phyloP scores from a whole-genome alignment of 176 grass and related monocot genomes.

The bread wheat (Triticum aestivum) region DNA sequence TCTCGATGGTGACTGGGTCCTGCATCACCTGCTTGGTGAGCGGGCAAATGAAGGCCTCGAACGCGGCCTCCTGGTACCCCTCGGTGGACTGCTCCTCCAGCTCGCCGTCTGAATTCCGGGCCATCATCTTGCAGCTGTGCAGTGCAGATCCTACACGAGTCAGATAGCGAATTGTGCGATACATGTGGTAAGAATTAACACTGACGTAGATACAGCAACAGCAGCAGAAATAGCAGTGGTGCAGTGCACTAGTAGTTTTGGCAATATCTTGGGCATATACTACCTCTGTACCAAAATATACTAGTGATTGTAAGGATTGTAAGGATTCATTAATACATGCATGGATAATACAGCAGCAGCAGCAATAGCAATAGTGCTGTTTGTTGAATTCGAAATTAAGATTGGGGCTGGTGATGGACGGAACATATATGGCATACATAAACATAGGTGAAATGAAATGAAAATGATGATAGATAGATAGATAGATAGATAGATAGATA shows the following conservation, averaged over 20 bases:
- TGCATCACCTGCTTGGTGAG: slow-evolving; percentile 77
- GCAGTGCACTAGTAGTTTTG: too few relatives aligned
- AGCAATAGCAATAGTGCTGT: background rate
- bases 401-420: background rate
- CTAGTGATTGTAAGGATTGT: too few relatives aligned
- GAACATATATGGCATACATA: too few relatives aligned
- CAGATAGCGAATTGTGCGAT: background rate
- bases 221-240: background rate
- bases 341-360: background rate
- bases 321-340: background rate
- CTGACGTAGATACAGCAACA: background rate
- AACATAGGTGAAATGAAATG: too few relatives aligned
- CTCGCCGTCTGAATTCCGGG: slow-evolving; percentile 11
- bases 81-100: slow-evolving; percentile 47
- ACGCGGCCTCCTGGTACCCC: slow-evolving; percentile 50
- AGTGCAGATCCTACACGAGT: background rate
- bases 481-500: too few relatives aligned
- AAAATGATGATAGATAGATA: too few relatives aligned
- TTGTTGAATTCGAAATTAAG: background rate
- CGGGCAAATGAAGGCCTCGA: slow-evolving; percentile 82
- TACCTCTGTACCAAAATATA: too few relatives aligned
- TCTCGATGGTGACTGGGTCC: slow-evolving; percentile 80
- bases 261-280: too few relatives aligned
- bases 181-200: background rate
- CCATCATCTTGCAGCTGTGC: slow-evolving; percentile 21